Evolutionary conservation across 2,329 filamentous ascomycete genomes (phyloP).

Genomic region (Basipetospora chlamydospora): DNA sequence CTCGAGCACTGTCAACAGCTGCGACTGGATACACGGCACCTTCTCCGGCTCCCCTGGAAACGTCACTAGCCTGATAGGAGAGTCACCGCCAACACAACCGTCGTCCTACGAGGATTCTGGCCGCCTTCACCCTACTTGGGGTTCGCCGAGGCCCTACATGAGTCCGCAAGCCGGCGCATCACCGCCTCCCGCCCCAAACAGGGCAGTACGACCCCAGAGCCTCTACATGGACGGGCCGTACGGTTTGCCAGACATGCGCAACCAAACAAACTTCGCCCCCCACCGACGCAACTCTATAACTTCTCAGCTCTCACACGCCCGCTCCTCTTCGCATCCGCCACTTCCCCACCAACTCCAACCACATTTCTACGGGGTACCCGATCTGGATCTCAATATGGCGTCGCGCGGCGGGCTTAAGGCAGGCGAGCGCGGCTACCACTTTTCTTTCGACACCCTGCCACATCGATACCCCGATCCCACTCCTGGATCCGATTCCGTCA

Average conservation of each 20-base stretch:
- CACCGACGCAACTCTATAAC: slow-evolving; percentile 34
- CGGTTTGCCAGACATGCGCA: slow-evolving; percentile 1
- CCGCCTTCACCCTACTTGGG: slow-evolving; percentile 27
- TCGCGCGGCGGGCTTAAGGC: slow-evolving; percentile 40
- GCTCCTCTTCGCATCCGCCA: slow-evolving; percentile 40
- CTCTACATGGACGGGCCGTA: slow-evolving; percentile 32
- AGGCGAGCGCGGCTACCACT: slow-evolving; percentile 60
- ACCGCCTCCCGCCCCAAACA: slow-evolving; percentile 20
- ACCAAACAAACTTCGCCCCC: slow-evolving; percentile 15
- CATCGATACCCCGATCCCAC: slow-evolving; percentile 19
- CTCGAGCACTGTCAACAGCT: slow-evolving; percentile 31
- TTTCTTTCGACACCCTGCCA: slow-evolving; percentile 62
- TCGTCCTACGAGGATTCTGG: slow-evolving; percentile 35
- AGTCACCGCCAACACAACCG: slow-evolving; percentile 37
- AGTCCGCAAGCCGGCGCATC: slow-evolving; percentile 27
- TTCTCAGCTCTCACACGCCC: slow-evolving; percentile 32
- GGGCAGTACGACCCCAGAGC: slow-evolving; percentile 32
- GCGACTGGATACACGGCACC: slow-evolving; percentile 29
- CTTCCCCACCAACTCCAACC: slow-evolving; percentile 61
- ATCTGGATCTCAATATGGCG: slow-evolving; percentile 56
- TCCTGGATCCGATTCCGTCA: slow-evolving; percentile 43
- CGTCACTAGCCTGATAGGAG: slow-evolving; percentile 33
- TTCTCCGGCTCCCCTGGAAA: slow-evolving; percentile 38
- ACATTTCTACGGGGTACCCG: slow-evolving; percentile 63
- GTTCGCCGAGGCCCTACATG: slow-evolving; percentile 27